A percentile compares a stretch with the other conserved stretches of the same genome.
These are phyloP conservation scores for Candida berthetii DNA, from an alignment of 805 yeast species.

Conservation along the genomic window DNA sequence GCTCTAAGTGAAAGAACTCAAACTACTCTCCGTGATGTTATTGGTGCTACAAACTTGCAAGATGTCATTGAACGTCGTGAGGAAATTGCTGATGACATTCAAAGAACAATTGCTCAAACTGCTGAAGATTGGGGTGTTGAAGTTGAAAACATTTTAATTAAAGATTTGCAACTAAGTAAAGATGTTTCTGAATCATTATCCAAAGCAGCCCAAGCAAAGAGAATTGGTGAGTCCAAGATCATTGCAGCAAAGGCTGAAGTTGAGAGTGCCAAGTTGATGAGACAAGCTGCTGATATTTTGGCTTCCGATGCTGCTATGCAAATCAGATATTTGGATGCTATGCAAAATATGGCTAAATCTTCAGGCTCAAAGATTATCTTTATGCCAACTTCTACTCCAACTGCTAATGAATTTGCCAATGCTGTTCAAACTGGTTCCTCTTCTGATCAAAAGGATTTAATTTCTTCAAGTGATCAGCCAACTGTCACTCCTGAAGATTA, in stretches of 20 bases:
- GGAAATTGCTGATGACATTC: conserved; percentile 61
- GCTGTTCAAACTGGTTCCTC: conserved; percentile 23
- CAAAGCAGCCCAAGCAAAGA: conserved; percentile 69
- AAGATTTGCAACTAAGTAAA: conserved; percentile 51
- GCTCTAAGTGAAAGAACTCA: conserved; percentile 65
- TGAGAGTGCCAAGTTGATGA: conserved; percentile 68
- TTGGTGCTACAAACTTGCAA: conserved; percentile 59
- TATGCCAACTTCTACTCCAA: conserved; percentile 45
- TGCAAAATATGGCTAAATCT: conserved; percentile 62
- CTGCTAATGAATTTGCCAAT: neutral
- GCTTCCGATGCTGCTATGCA: conserved; percentile 76
- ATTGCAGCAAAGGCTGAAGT: conserved; percentile 73
- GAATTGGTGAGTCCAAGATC: conserved; percentile 73
- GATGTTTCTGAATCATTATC: conserved; percentile 56
- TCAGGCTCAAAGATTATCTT: conserved; percentile 65
- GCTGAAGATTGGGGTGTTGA: conserved; percentile 68
- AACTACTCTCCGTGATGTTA: conserved; percentile 67
- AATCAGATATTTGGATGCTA: conserved; percentile 72
- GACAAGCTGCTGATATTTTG: conserved; percentile 72
- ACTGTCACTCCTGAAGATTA: neutral
- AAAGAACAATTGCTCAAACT: conserved; percentile 51
- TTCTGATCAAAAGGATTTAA: neutral
- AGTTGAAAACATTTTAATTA: conserved; percentile 61
- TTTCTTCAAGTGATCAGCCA: neutral
- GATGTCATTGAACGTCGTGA: conserved; percentile 71